Base-by-base conservation (phyloP, 1,284 basidiomycete species). In the Ceratobasidium sp. region DNA sequence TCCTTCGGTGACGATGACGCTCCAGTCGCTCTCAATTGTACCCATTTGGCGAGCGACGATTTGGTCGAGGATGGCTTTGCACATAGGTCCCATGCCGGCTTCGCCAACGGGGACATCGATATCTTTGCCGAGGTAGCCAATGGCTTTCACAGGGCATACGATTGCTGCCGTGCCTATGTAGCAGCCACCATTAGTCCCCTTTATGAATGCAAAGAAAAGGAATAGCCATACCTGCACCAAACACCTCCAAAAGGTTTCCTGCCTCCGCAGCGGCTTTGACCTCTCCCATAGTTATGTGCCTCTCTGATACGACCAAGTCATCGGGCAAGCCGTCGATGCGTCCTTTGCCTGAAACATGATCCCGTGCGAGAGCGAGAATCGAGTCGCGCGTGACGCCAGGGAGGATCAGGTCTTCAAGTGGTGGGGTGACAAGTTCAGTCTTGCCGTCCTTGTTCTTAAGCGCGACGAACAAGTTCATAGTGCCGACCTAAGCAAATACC, bases 311-410 rank as follows among this genome's bases (percentile, higher is more conserved):
- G 75, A 86, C 85, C 76, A 99, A 85, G 48, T 91, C 88, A 0
- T 88, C 83, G 0, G 94, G 86, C 33, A 97, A 84, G 24, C 89
- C 89, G 5, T 87, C 82, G 54, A 97, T 84, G 1, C 79, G 83
- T 63, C 84, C 81, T 77, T 84, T 84, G 66, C 92, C 90, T 2
- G 89, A 86, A 1, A 84, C 82, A 81, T 99, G 97, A 22, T 89
- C 90, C 53, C 91, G 89, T 0, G 95, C 93, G 66, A 99, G 90
- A 9, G 88, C 81, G 48, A 99, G 89, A 56, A 98, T 92, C 22
- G 94, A 96, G 83, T 98, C 96, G 77, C 97, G 92, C 8, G 97
- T 99, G 22, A 99, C 93, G 77, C 97, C 97, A 14, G 97, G 97
- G 17, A 99, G 91, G 80, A 99, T 96, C 87, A 98, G 93, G 73